Percentiles rank a stretch among this genome's conserved stretches.
Evolutionary conservation across 148 eudicot species (phyloP).

Genomic region (Drosera capensis): DNA sequence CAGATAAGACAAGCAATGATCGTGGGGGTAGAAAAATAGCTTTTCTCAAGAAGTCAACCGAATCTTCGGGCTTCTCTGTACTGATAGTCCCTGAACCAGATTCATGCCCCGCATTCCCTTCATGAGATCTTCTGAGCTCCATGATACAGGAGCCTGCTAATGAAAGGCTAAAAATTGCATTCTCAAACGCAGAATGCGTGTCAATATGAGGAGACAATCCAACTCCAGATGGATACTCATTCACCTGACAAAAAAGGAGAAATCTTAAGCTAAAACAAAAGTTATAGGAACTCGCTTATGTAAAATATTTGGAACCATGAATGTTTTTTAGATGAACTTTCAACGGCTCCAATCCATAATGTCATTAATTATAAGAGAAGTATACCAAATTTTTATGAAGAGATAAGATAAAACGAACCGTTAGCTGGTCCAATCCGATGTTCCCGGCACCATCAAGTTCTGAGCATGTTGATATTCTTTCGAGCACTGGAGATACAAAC

Average conservation of each 20-base stretch:
- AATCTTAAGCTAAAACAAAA: not conserved
- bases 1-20: constrained; percentile 71
- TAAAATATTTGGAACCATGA: not conserved
- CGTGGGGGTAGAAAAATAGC: constrained; percentile 87
- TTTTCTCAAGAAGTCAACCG: constrained; percentile 30
- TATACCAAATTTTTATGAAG: not conserved
- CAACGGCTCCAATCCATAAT: not conserved
- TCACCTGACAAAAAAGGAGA: constrained; percentile 41
- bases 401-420: constrained; percentile 23
- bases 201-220: constrained; percentile 97
- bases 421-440: constrained; percentile 59
- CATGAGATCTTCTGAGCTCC: constrained; percentile 77
- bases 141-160: constrained; percentile 94
- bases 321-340: not conserved
- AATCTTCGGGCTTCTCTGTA: constrained; percentile 23
- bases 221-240: constrained; percentile 91
- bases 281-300: not conserved
- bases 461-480: constrained; percentile 35
- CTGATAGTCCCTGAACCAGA: constrained; percentile 15
- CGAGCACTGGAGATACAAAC: constrained; percentile 44
- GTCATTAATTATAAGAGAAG: not conserved
- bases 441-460: constrained; percentile 31
- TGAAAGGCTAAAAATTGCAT: constrained; percentile 80
- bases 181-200: constrained; percentile 97
- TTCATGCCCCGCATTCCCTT: constrained; percentile 26